phyloP scores from a whole-genome alignment of 2,329 filamentous ascomycete species.

The Tolypocladium endophyticum region DNA sequence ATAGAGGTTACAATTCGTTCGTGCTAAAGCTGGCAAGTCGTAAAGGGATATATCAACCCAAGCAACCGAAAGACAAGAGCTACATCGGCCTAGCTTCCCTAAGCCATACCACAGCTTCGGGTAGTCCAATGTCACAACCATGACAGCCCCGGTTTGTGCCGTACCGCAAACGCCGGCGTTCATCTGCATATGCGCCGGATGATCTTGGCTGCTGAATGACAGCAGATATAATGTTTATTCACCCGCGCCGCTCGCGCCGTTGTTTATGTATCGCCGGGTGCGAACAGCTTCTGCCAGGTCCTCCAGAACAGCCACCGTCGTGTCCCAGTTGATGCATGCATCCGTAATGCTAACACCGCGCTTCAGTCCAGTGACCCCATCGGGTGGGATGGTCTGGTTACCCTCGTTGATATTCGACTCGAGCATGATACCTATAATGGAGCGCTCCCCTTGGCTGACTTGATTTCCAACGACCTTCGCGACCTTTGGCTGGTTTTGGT shows the following conservation, averaged over 20 bases:
- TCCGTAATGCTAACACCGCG: conserved; percentile 93
- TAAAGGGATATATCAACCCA: too few species aligned
- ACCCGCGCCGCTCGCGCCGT: conserved; percentile 9
- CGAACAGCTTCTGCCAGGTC: conserved; percentile 77
- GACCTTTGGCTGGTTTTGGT: conserved; percentile 93
- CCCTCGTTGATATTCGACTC: conserved; percentile 93
- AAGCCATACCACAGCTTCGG: too few species aligned
- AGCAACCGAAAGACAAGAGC: too few species aligned
- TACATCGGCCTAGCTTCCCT: too few species aligned
- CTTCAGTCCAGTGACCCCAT: conserved; percentile 68
- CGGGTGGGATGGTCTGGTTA: conserved; percentile 76
- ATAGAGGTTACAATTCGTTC: too few species aligned
- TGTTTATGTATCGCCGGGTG: conserved; percentile 51
- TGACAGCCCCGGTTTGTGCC: too few species aligned
- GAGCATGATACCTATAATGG: conserved; percentile 94
- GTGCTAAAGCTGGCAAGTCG: too few species aligned
- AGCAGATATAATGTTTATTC: too few species aligned
- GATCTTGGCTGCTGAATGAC: too few species aligned
- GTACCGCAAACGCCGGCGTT: too few species aligned
- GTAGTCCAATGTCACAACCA: too few species aligned
- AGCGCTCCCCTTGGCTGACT: conserved; percentile 73
- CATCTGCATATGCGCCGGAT: too few species aligned
- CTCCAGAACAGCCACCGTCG: conserved; percentile 70
- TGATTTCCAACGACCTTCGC: conserved; percentile 74
- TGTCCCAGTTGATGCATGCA: conserved; percentile 90